Evolutionary conservation across 2,329 filamentous ascomycete species (phyloP).

Genomic region (Lachnellula hyalina): DNA sequence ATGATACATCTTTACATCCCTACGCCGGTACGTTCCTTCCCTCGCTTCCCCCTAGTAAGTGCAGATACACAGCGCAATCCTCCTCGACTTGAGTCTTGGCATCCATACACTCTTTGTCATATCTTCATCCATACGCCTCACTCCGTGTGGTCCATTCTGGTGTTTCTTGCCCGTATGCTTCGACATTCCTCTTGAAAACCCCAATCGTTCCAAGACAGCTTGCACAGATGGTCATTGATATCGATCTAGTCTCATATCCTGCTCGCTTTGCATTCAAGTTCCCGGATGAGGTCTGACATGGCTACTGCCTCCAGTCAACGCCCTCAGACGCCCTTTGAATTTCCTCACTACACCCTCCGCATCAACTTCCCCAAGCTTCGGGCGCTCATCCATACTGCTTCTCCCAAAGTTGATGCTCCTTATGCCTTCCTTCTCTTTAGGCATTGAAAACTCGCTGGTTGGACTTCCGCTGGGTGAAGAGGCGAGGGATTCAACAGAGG

Average conservation of each 20-base stretch:
- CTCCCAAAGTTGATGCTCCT: constrained; percentile 16
- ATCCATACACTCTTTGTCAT: not conserved
- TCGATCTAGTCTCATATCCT: not conserved
- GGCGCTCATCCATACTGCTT: constrained; percentile 14
- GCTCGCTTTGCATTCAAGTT: constrained; percentile 9
- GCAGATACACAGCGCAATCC: not conserved
- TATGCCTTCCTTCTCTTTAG: constrained; percentile 9
- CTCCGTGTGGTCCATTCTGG: not conserved
- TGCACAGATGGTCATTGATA: not conserved
- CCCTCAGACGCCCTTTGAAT: constrained; percentile 21
- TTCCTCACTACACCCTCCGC: constrained; percentile 12
- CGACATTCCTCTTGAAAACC: not conserved
- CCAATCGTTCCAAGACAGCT: not conserved
- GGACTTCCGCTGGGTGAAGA: constrained; percentile 4
- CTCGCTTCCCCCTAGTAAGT: not conserved
- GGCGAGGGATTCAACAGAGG: constrained; percentile 10
- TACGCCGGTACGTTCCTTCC: too few species aligned
- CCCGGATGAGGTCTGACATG: constrained; percentile 19
- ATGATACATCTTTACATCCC: too few species aligned
- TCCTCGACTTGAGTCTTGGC: not conserved
- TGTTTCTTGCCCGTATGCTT: not conserved
- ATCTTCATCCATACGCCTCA: not conserved
- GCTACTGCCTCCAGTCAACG: constrained; percentile 17
- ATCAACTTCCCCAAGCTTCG: constrained; percentile 2
- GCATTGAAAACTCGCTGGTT: not conserved